Evolutionary conservation across 805 yeast genomes (phyloP).

Genomic region (Yarrowia sp.): DNA sequence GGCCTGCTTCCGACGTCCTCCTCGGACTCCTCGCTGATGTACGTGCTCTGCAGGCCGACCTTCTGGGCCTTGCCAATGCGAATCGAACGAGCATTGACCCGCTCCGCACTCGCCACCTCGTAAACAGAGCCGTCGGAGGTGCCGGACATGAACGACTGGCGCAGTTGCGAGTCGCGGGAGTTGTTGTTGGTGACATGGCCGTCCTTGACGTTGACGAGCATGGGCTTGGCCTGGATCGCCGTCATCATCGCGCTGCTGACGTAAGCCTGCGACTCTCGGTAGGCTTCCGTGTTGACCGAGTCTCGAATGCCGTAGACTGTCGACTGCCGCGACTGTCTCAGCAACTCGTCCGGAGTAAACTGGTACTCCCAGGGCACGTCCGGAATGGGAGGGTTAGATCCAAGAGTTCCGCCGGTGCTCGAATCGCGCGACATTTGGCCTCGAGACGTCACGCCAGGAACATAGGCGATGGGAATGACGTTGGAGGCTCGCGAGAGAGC

Average conservation of each 20-base stretch:
- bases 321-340: constrained; percentile 32
- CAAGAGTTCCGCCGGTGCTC: constrained; percentile 29
- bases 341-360: constrained; percentile 34
- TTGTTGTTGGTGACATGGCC: not conserved
- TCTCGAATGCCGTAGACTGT: constrained; percentile 35
- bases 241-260: constrained; percentile 53
- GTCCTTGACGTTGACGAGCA: constrained; percentile 52
- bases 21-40: constrained; percentile 13
- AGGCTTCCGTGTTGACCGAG: constrained; percentile 43
- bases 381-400: constrained; percentile 33
- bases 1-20: not conserved
- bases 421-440: constrained; percentile 28
- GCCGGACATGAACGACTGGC: constrained; percentile 7
- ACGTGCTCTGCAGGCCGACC: constrained; percentile 1
- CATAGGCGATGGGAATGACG: constrained; percentile 85
- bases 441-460: constrained; percentile 73
- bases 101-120: constrained; percentile 27
- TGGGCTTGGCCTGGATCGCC: constrained; percentile 74
- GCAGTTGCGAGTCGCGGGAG: not conserved
- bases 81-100: constrained; percentile 36
- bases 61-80: constrained; percentile 35
- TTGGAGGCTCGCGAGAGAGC: constrained; percentile 77
- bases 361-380: constrained; percentile 30
- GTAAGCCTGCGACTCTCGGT: constrained; percentile 46
- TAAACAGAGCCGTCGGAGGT: constrained; percentile 7